phyloP scores from a whole-genome alignment of 306 rosid genomes.

The Gastrolobium bilobum region DNA sequence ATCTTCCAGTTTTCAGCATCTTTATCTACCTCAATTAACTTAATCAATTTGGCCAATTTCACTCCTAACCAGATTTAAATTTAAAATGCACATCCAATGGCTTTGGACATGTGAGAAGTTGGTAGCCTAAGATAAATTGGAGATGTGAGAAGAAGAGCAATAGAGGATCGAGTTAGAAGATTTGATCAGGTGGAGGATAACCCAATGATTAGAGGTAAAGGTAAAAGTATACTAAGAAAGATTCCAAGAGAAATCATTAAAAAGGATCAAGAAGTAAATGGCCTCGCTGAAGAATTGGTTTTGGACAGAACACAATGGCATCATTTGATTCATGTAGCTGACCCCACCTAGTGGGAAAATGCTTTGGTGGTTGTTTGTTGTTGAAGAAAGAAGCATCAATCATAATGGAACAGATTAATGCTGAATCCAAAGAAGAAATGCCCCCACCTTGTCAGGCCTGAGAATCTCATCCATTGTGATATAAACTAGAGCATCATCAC shows the following conservation, averaged over 20 bases:
- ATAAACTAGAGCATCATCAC: conserved; percentile 73
- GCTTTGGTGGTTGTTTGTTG: conserved; percentile 4
- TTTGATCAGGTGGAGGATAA: conserved; percentile 3
- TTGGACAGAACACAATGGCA: background rate
- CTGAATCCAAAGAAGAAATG: conserved; percentile 19
- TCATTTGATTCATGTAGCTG: background rate
- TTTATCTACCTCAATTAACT: conserved; percentile 23
- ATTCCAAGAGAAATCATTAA: conserved; percentile 16
- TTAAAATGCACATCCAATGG: background rate
- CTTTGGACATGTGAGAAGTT: conserved; percentile 18
- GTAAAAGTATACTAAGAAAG: background rate
- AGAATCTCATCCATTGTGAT: conserved; percentile 87
- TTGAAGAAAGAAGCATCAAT: conserved; percentile 31
- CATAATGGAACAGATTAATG: background rate
- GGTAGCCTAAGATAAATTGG: background rate
- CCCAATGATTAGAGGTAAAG: conserved; percentile 9
- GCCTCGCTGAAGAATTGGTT: background rate
- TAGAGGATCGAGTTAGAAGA: background rate
- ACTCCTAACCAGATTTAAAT: conserved; percentile 7
- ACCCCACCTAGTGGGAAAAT: background rate
- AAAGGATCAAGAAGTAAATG: background rate
- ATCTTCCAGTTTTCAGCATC: conserved; percentile 31
- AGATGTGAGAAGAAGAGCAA: background rate
- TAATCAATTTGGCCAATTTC: conserved; percentile 32
- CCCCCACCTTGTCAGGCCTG: conserved; percentile 86